These are phyloP conservation scores for Syzygium syzygioides DNA, from an alignment of 441 rosid genomes.

Conservation along the genomic window DNA sequence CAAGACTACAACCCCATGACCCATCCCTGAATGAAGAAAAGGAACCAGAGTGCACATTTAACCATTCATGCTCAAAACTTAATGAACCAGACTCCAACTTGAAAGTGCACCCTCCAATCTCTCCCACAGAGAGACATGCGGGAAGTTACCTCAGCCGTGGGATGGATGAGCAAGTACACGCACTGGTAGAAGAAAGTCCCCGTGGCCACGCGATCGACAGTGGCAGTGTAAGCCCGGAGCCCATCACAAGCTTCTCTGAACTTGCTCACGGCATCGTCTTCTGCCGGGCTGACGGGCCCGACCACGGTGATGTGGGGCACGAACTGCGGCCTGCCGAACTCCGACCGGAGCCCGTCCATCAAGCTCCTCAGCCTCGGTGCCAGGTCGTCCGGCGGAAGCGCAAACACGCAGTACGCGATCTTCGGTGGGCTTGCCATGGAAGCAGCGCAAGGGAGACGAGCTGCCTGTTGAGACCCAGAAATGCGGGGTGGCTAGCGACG, in stretches of 20 bases:
- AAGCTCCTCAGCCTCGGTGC: constrained; percentile 33
- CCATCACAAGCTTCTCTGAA: constrained; percentile 57
- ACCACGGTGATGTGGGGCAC: constrained; percentile 83
- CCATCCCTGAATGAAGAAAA: neutral
- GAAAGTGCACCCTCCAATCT: neutral
- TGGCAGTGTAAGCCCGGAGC: constrained; percentile 36
- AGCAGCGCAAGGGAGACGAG: neutral
- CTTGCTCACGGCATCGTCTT: constrained; percentile 52
- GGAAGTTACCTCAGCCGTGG: constrained; percentile 51
- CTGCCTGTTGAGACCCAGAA: neutral
- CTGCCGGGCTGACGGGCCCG: constrained; percentile 37
- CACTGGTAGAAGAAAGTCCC: constrained; percentile 81
- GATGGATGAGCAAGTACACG: constrained; percentile 59
- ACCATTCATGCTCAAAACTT: neutral
- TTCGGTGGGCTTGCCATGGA: constrained; percentile 7
- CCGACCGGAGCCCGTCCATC: constrained; percentile 59
- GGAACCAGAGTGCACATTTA: neutral
- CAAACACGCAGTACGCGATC: constrained; percentile 66
- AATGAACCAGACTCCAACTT: neutral
- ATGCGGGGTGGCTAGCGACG: neutral
- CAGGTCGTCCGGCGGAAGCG: constrained; percentile 52
- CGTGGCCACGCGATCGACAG: constrained; percentile 48
- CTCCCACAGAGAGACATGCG: neutral
- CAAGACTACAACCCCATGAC: neutral
- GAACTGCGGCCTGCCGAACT: constrained; percentile 64